Base-by-base conservation (phyloP, 2,329 filamentous ascomycete genomes). In the Scytalidium lignicola region DNA sequence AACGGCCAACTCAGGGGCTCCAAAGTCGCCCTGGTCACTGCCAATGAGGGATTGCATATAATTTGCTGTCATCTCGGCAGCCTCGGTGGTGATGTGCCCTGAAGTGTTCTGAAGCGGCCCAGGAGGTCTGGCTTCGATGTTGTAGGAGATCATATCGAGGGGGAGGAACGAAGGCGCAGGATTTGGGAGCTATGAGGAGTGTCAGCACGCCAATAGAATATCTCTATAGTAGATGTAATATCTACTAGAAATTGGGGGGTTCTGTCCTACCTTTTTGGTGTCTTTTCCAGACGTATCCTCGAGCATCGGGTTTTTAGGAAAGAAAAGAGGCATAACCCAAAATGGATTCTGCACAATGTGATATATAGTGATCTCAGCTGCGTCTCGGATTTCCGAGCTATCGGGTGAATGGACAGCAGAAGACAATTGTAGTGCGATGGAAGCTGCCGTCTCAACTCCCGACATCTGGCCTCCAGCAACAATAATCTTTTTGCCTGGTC, bases 401-500 rank as follows among this genome's bases (percentile, higher is more conserved):
- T 66, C 68, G 0, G 82, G 78, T 0, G 79, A 76, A 62, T 85
- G 71, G 12, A 67, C 65, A 2, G 77, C 76, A 5, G 82, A 82
- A 0, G 88, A 91, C 1, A 92, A 65, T 53, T 90, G 82, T 3
- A 81, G 74, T 10, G 86, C 87, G 44, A 91, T 79, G 2, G 83
- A 82, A 9, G 81, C 83, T 0, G 88, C 85, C 44, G 85, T 85
- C 69, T 95, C 89, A 4, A 87, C 79, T 0, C 88, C 88, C 2
- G 88, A 92, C 77, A 93, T 90, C 58, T 90, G 87, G 0, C 88
- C 88, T 1, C 89, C 89, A 1, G 90, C 79, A 0, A 95, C 73
- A 1, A 90, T 72, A 15, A 93, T 81, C 59, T 83, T 88, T 17
- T 79, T 78, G 1, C 73, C 72, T 4, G 47, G 41, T 1, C 0